Conservation (phyloP, 768 basidiomycete genomes). For the Lactarius sp. region DNA sequence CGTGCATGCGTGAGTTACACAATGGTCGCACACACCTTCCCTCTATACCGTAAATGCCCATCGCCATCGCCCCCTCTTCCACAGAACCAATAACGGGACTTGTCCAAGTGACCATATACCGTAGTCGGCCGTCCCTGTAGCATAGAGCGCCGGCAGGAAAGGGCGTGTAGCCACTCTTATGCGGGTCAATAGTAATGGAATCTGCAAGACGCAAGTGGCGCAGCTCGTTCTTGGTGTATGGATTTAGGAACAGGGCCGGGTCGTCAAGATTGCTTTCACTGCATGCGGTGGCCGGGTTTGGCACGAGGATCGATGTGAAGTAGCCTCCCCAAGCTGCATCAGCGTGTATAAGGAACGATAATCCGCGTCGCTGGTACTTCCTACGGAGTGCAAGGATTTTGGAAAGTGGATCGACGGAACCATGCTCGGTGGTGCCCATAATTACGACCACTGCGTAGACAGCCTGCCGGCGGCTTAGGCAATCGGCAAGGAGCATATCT, state of each 20-base stretch:
- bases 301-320: conserved; percentile 35
- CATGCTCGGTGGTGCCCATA: conserved; percentile 44
- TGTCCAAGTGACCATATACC: conserved; percentile 39
- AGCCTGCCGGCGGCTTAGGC: conserved; percentile 32
- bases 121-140: conserved; percentile 38
- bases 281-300: conserved; percentile 5
- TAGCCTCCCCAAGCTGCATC: conserved; percentile 49
- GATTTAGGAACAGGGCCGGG: conserved; percentile 32
- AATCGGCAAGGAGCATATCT: conserved; percentile 28
- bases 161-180: conserved; percentile 42
- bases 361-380: conserved; percentile 32
- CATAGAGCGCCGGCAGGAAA: conserved; percentile 42
- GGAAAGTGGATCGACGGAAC: conserved; percentile 39
- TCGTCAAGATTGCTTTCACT: conserved; percentile 9
- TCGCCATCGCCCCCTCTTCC: conserved; percentile 30
- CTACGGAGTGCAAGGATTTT: conserved; percentile 36
- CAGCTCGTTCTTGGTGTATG: conserved; percentile 33
- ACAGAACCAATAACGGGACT: conserved; percentile 33
- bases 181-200: conserved; percentile 41
- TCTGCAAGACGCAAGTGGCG: conserved; percentile 30
- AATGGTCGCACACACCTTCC: conserved; percentile 36
- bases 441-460: conserved; percentile 42
- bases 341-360: conserved; percentile 40
- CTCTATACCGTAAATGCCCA: conserved; percentile 45
- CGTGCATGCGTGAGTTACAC: neutral